These are phyloP conservation scores for Talaromyces albobiverticillius DNA, from an alignment of 2,329 filamentous ascomycete genomes.

Conservation along the genomic window DNA sequence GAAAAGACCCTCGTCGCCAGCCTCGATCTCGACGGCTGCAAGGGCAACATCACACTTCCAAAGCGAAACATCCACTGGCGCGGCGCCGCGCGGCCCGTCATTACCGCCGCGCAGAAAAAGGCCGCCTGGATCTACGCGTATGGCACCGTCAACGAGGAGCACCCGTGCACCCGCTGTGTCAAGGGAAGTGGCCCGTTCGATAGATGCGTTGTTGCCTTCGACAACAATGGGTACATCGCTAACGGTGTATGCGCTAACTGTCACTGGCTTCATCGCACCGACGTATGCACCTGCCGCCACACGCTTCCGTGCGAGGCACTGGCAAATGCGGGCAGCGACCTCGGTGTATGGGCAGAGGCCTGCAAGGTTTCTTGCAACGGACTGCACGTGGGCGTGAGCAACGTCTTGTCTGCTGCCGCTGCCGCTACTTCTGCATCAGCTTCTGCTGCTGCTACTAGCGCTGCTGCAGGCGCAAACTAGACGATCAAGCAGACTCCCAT, in stretches of 20 bases:
- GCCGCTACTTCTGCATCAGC: too few relatives aligned
- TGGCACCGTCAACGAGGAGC: neutral
- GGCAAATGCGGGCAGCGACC: neutral
- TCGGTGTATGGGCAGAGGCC: neutral
- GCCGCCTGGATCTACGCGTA: conserved; percentile 1
- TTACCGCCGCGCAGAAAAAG: neutral
- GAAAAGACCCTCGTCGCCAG: neutral
- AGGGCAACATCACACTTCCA: neutral
- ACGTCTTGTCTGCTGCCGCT: too few relatives aligned
- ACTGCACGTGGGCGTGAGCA: too few relatives aligned
- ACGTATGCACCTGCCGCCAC: neutral
- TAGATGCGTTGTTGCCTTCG: neutral
- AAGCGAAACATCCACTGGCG: conserved; percentile 5
- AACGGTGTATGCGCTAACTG: conserved; percentile 6
- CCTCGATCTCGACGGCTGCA: neutral
- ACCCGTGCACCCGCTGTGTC: neutral
- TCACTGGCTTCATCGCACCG: conserved; percentile 4
- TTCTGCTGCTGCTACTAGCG: too few relatives aligned
- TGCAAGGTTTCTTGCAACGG: too few relatives aligned
- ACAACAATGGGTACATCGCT: neutral
- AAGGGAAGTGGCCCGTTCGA: neutral
- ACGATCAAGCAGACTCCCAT: too few relatives aligned
- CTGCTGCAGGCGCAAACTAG: too few relatives aligned
- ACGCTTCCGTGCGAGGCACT: neutral
- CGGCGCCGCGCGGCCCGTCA: neutral